A percentile compares a stretch with the other conserved stretches of the same genome.
These are phyloP conservation scores for Orbilia javanica DNA, from an alignment of 2,329 filamentous ascomycete genomes.

Conservation along the genomic window DNA sequence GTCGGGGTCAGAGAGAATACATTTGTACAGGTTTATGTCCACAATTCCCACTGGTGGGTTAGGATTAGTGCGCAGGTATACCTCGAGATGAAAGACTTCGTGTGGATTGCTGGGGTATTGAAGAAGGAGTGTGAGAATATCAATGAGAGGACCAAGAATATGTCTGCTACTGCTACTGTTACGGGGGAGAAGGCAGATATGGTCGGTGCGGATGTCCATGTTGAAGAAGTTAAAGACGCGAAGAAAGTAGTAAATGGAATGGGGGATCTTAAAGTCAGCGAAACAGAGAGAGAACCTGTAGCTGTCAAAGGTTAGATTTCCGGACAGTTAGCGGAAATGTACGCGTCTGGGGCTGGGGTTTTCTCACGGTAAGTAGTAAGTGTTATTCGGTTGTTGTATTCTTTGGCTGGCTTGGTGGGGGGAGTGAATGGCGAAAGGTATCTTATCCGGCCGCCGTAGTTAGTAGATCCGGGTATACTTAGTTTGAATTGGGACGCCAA, in stretches of 20 bases:
- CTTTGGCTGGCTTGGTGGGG: neutral
- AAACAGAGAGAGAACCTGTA: constrained; percentile 5
- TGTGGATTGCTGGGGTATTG: constrained; percentile 73
- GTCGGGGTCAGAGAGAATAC: constrained; percentile 68
- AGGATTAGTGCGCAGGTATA: constrained; percentile 86
- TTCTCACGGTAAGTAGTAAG: neutral
- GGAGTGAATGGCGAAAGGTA: neutral
- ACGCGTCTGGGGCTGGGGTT: neutral
- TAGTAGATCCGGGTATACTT: neutral
- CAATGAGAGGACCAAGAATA: constrained; percentile 68
- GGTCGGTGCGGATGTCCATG: constrained; percentile 68
- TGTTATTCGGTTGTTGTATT: constrained; percentile 7
- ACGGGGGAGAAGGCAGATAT: neutral
- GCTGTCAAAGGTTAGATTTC: constrained; percentile 7
- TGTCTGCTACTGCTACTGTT: constrained; percentile 66
- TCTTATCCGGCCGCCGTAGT: neutral
- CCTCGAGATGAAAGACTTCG: constrained; percentile 82
- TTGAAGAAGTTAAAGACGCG: constrained; percentile 64
- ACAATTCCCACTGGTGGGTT: constrained; percentile 75
- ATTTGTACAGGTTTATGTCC: constrained; percentile 70
- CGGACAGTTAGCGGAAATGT: neutral
- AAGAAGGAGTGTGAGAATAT: constrained; percentile 65
- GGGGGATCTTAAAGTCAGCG: constrained; percentile 41
- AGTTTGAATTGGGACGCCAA: neutral
- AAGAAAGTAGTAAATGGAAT: constrained; percentile 13